phyloP scores from a whole-genome alignment of 2,329 filamentous ascomycete genomes.

The Incumbomyces lentus region DNA sequence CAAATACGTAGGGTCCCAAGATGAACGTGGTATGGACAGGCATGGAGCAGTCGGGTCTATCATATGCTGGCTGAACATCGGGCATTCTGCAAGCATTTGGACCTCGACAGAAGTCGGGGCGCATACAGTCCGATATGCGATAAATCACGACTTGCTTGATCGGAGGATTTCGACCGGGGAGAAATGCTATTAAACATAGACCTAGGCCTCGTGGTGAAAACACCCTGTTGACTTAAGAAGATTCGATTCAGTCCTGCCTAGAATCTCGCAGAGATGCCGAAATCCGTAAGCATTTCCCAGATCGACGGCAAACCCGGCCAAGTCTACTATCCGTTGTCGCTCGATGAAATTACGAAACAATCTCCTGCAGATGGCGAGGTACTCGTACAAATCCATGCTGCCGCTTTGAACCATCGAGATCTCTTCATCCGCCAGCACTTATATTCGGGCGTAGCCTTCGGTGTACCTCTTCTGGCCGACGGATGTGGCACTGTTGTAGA shows the following conservation, averaged over 20 bases:
- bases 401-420: constrained; percentile 88
- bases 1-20: too few species aligned
- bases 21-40: too few species aligned
- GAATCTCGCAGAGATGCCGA: constrained; percentile 27
- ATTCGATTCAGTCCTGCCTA: too few species aligned
- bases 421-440: constrained; percentile 87
- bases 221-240: not conserved
- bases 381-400: constrained; percentile 64
- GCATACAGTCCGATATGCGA: too few species aligned
- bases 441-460: constrained; percentile 77
- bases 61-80: too few species aligned
- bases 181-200: too few species aligned
- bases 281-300: constrained; percentile 33
- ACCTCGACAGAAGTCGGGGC: too few species aligned
- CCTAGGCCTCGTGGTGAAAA: not conserved
- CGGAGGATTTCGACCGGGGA: too few species aligned
- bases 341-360: constrained; percentile 54
- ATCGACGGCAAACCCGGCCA: constrained; percentile 63
- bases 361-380: constrained; percentile 57
- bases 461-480: constrained; percentile 69
- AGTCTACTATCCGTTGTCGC: constrained; percentile 54
- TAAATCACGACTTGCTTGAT: too few species aligned
- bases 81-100: too few species aligned
- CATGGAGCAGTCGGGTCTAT: too few species aligned
- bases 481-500: constrained; percentile 64